Base-by-base conservation (phyloP, 2,329 filamentous ascomycete genomes). In the Sporothrix globosa region DNA sequence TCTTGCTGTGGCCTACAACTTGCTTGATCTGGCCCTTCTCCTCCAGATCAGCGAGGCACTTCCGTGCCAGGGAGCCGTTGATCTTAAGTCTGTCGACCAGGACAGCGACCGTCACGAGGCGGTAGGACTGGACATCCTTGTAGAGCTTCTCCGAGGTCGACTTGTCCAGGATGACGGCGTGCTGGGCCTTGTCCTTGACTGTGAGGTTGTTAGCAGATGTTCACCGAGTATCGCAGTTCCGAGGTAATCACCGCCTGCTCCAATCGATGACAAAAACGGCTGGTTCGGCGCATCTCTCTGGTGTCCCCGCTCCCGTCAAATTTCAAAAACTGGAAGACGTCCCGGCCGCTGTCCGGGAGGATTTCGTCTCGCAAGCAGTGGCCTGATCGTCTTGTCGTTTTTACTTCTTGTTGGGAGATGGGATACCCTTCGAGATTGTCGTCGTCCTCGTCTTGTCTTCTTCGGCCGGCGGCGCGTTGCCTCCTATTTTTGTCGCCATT, bases 141-240 rank as follows among this genome's bases (percentile, higher is more conserved):
- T 97, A 92, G 84, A 99, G 93, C 89, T 96, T 97, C 86, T 99
- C 96, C 78, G 91, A 92, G 82, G 91, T 97, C 85, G 87, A 82
- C 91, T 99, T 99, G 89, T 99, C 96, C 86, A 99, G 93, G 82
- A 98, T 88, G 85, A 99, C 96, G 84, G 92, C 92, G 90, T 99
- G 96, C 85, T 98, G 92, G 86, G 96, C 95, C 94, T 99, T 99
- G 90, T 99, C 96, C 96, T 99, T 99, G 88, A 99, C 96, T 80
- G 74, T 72, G 6, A 13, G 65, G 24, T 30, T 53, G 66, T 72
- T 68, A 70, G 71, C 68, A 7, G 17, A 3, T 46, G 53, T 24
- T 61, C 48, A 21, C 0, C 27, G n/a, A 2, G 9, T 11, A 11
- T 44, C n/a, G 14, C 2, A 13, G 44, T 41, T 41, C 27, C 30